phyloP scores from a whole-genome alignment of 495 filamentous ascomycete species.

The Penicillium cataractarum region DNA sequence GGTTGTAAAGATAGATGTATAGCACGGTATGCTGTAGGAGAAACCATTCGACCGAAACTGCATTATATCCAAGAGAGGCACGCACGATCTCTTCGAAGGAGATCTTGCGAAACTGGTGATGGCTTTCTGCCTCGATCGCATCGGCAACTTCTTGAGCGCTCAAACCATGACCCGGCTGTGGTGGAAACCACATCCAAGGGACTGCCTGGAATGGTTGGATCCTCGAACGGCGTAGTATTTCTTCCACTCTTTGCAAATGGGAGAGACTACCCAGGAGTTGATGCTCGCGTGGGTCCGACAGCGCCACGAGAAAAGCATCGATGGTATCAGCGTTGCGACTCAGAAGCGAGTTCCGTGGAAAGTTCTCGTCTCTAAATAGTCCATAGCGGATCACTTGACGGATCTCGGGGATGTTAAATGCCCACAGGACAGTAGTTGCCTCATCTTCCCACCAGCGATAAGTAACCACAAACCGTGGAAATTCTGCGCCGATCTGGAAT shows the following conservation, averaged over 20 bases:
- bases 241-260: conserved; percentile 48
- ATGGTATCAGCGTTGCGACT: conserved; percentile 37
- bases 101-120: conserved; percentile 46
- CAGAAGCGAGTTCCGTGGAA: conserved; percentile 40
- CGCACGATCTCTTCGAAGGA: conserved; percentile 48
- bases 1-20: conserved; percentile 40
- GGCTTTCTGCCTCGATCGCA: conserved; percentile 47
- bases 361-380: conserved; percentile 39
- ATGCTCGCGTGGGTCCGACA: conserved; percentile 35
- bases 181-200: conserved; percentile 47
- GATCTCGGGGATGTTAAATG: conserved; percentile 45
- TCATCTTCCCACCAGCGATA: conserved; percentile 53
- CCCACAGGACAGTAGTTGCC: conserved; percentile 44
- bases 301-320: conserved; percentile 35
- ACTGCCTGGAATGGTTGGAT: conserved; percentile 24
- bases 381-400: conserved; percentile 44
- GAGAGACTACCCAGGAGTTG: conserved; percentile 34
- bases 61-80: conserved; percentile 41
- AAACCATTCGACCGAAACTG: conserved; percentile 44
- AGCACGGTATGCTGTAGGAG: conserved; percentile 45
- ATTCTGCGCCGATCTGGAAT: conserved; percentile 36
- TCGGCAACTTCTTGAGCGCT: conserved; percentile 34
- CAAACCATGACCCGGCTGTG: conserved; percentile 20
- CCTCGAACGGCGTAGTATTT: conserved; percentile 42
- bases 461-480: conserved; percentile 33